These are phyloP conservation scores for Yamadazyma akitaensis DNA, from an alignment of 805 yeast genomes.

Conservation along the genomic window DNA sequence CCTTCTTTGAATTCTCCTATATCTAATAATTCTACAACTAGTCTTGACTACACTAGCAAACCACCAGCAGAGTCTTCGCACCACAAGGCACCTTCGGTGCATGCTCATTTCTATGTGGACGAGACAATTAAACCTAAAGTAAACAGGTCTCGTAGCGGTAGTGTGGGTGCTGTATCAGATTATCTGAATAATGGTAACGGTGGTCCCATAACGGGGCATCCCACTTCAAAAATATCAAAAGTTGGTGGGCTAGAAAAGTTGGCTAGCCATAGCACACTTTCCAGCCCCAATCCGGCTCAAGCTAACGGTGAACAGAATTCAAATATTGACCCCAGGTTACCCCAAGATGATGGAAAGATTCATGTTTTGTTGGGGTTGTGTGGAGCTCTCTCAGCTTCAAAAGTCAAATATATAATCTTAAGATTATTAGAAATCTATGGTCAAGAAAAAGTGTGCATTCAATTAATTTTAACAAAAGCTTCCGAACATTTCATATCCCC, in stretches of 20 bases:
- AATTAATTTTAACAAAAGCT: constrained; percentile 51
- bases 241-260: constrained; percentile 12
- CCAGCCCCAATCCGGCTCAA: constrained; percentile 9
- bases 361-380: constrained; percentile 58
- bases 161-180: constrained; percentile 26
- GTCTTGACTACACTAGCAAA: constrained; percentile 24
- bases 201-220: neutral
- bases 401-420: constrained; percentile 50
- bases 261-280: constrained; percentile 6
- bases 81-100: constrained; percentile 60
- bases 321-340: constrained; percentile 52
- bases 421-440: constrained; percentile 52
- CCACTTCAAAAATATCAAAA: neutral
- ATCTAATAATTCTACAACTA: constrained; percentile 18
- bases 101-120: constrained; percentile 74
- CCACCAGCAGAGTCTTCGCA: constrained; percentile 38
- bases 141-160: constrained; percentile 39
- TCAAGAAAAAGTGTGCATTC: constrained; percentile 49
- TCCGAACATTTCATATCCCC: constrained; percentile 50
- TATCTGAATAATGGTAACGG: constrained; percentile 9
- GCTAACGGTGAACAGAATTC: constrained; percentile 34
- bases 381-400: constrained; percentile 52
- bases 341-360: constrained; percentile 52
- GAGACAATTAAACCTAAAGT: constrained; percentile 52
- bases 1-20: constrained; percentile 23